Evolutionary conservation across 225 moss, liverwort and hornwort species (phyloP).

Genomic region (Physcomitrium patens): DNA sequence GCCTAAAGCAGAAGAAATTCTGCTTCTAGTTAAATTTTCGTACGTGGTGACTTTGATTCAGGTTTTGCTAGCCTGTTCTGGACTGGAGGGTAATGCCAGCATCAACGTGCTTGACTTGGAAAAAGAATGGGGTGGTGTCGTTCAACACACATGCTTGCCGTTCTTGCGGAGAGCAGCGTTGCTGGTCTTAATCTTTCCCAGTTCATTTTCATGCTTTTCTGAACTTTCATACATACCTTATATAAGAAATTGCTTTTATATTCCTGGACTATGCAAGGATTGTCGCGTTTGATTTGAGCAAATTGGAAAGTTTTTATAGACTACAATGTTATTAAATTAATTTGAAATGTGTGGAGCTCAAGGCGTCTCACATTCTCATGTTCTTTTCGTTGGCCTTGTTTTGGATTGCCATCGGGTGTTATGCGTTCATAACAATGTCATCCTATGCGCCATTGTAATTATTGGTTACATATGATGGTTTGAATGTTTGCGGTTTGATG

Average conservation of each 20-base stretch:
- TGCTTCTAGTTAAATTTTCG: conserved; percentile 76
- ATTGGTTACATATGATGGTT: conserved; percentile 16
- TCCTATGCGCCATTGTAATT: too few relatives aligned
- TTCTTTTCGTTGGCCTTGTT: background rate
- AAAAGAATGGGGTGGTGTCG: conserved; percentile 50
- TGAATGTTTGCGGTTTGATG: conserved; percentile 26
- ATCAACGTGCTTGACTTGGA: conserved; percentile 34
- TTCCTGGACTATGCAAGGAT: background rate
- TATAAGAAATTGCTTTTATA: background rate
- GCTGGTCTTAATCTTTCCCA: conserved; percentile 57
- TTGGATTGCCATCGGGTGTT: background rate
- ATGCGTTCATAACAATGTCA: background rate
- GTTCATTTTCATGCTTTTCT: conserved; percentile 2
- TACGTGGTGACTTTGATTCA: conserved; percentile 74
- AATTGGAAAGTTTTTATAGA: conserved; percentile 7
- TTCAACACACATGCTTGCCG: conserved; percentile 73
- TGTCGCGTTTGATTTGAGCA: conserved; percentile 7
- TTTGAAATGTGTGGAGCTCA: conserved; percentile 10
- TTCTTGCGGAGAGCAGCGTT: conserved; percentile 87
- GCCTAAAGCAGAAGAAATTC: conserved; percentile 71
- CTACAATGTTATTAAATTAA: background rate
- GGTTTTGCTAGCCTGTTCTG: conserved; percentile 72
- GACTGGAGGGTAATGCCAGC: conserved; percentile 39
- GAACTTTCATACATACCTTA: conserved; percentile 6
- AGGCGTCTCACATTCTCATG: background rate